Conservation (phyloP, 108 stramenopile genomes). For the Poteriospumella lacustris region DNA sequence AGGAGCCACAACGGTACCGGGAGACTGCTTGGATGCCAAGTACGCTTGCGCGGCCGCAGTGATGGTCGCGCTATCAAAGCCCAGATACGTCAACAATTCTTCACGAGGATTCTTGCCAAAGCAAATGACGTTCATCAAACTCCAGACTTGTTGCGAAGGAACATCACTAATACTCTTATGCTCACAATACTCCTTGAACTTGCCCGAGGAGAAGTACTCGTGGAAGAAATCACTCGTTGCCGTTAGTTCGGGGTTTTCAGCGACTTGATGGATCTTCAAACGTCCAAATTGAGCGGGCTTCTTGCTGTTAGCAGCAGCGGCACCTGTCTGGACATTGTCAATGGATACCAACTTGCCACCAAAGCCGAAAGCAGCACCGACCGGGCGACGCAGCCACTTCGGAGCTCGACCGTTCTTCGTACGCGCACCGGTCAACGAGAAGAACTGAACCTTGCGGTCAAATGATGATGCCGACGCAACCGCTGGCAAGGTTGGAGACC, state of each 20-base stretch:
- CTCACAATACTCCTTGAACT: slow-evolving; percentile 57
- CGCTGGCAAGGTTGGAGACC: slow-evolving; percentile 80
- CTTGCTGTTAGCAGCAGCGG: background rate
- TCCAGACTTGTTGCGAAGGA: slow-evolving; percentile 74
- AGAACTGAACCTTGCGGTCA: slow-evolving; percentile 87
- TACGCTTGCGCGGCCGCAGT: slow-evolving; percentile 51
- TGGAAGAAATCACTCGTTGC: slow-evolving; percentile 21
- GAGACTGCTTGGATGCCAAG: background rate
- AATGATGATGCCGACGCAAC: slow-evolving; percentile 82
- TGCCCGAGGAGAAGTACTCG: background rate
- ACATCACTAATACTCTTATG: no score
- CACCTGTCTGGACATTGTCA: slow-evolving; percentile 34
- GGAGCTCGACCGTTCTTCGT: slow-evolving; percentile 72
- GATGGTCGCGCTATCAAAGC: slow-evolving; percentile 76
- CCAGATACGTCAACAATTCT: slow-evolving; percentile 75
- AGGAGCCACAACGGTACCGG: background rate
- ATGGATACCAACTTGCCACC: slow-evolving; percentile 76
- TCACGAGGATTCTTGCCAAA: slow-evolving; percentile 83
- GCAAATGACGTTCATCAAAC: slow-evolving; percentile 80
- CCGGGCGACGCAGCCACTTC: slow-evolving; percentile 81
- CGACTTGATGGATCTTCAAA: slow-evolving; percentile 15
- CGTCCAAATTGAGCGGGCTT: background rate
- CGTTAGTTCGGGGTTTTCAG: background rate
- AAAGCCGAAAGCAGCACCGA: slow-evolving; percentile 79
- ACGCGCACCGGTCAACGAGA: slow-evolving; percentile 66